These are phyloP conservation scores for Exophiala bonariae DNA, from an alignment of 2,329 filamentous ascomycete genomes.

Conservation along the genomic window DNA sequence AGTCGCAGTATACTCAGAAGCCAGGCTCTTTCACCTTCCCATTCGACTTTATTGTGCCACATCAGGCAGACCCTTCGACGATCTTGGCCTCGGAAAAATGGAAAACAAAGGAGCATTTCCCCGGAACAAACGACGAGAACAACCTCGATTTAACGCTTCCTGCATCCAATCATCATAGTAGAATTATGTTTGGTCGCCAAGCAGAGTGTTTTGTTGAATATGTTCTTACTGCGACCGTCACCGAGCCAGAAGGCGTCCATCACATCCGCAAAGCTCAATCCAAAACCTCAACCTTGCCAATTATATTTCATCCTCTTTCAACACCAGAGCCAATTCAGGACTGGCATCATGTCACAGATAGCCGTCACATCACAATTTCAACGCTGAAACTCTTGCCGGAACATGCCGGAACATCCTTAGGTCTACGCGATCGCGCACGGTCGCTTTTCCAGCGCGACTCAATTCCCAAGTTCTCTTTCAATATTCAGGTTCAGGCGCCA, in stretches of 20 bases:
- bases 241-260: slow-evolving; percentile 22
- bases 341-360: slow-evolving; percentile 10
- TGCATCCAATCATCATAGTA: slow-evolving; percentile 17
- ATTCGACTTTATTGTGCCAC: slow-evolving; percentile 21
- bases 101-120: slow-evolving; percentile 22
- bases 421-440: slow-evolving; percentile 20
- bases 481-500: slow-evolving; percentile 16
- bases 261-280: slow-evolving; percentile 17
- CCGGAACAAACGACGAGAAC: slow-evolving; percentile 10
- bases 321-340: slow-evolving; percentile 22
- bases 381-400: slow-evolving; percentile 21
- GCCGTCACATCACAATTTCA: slow-evolving; percentile 17
- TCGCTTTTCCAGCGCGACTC: slow-evolving; percentile 22
- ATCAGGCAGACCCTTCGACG: slow-evolving; percentile 15
- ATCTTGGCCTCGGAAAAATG: slow-evolving; percentile 19
- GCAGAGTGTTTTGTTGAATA: slow-evolving; percentile 25
- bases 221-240: slow-evolving; percentile 22
- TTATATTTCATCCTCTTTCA: slow-evolving; percentile 22
- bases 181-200: slow-evolving; percentile 18
- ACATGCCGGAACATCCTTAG: slow-evolving; percentile 15
- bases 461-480: slow-evolving; percentile 23
- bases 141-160: slow-evolving; percentile 21
- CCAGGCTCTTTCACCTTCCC: slow-evolving; percentile 24
- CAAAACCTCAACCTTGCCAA: slow-evolving; percentile 15
- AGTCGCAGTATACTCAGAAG: slow-evolving; percentile 25